phyloP scores from a whole-genome alignment of 768 basidiomycete genomes.

The Clavaria fumosa region DNA sequence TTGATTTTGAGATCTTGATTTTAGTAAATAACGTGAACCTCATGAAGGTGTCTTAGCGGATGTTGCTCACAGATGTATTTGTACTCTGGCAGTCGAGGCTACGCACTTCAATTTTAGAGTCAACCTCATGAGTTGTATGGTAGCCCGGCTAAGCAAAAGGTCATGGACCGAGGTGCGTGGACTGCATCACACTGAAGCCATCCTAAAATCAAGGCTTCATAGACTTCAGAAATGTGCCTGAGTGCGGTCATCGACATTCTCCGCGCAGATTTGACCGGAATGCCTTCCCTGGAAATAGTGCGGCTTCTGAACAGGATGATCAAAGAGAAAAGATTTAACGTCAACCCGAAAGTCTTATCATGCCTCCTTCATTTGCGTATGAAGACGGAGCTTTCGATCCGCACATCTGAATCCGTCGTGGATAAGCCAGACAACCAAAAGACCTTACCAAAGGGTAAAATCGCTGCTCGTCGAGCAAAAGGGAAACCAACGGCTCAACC shows the following conservation, averaged over 20 bases:
- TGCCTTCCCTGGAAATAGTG: conserved; percentile 74
- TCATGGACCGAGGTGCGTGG: conserved; percentile 75
- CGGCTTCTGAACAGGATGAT: conserved; percentile 90
- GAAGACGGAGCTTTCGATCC: conserved; percentile 68
- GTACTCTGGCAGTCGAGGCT: conserved; percentile 64
- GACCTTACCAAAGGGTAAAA: conserved; percentile 28
- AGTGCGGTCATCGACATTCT: conserved; percentile 72
- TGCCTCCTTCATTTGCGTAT: conserved; percentile 78
- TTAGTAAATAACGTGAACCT: neutral
- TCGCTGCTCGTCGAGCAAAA: conserved; percentile 30
- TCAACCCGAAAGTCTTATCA: conserved; percentile 78
- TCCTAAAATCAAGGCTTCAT: conserved; percentile 8
- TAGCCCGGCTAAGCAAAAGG: conserved; percentile 67
- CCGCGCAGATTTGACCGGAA: conserved; percentile 64
- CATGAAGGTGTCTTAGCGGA: conserved; percentile 47
- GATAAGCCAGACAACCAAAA: conserved; percentile 34
- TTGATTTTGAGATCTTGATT: neutral
- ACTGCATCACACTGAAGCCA: conserved; percentile 8
- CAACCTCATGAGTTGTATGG: conserved; percentile 81
- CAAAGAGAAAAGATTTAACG: conserved; percentile 80
- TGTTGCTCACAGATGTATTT: conserved; percentile 70
- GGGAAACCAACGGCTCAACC: conserved; percentile 45
- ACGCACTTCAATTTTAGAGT: conserved; percentile 95
- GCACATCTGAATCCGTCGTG: conserved; percentile 55
- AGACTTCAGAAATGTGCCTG: conserved; percentile 82